A percentile compares a stretch with the other conserved stretches of the same genome.
phyloP scores from a whole-genome alignment of 805 yeast species.

The Zygotorulaspora danielsina region DNA sequence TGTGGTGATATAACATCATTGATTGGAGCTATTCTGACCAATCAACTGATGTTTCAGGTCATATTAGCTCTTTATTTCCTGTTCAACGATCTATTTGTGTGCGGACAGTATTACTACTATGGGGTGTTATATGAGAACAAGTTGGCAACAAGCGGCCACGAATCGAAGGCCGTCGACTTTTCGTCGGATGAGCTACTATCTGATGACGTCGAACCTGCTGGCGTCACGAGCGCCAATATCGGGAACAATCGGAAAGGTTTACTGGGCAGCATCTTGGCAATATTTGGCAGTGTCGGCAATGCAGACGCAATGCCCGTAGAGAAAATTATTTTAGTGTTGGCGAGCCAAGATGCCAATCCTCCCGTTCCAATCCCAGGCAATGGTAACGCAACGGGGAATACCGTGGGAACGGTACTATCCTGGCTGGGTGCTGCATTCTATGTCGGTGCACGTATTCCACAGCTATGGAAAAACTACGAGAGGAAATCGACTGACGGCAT shows the following conservation, averaged over 20 bases:
- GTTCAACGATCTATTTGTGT: slow-evolving; percentile 61
- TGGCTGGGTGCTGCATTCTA: slow-evolving; percentile 79
- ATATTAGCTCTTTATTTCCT: slow-evolving; percentile 70
- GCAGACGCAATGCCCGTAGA: slow-evolving; percentile 14
- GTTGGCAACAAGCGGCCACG: slow-evolving; percentile 36
- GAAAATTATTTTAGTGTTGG: slow-evolving; percentile 2
- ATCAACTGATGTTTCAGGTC: slow-evolving; percentile 78
- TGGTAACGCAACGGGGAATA: slow-evolving; percentile 14
- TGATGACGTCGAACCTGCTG: slow-evolving; percentile 4
- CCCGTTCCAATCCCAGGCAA: slow-evolving; percentile 17
- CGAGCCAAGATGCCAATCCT: neutral
- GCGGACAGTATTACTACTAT: slow-evolving; percentile 71
- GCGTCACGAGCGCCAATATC: neutral
- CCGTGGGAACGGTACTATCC: slow-evolving; percentile 51
- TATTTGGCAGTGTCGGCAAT: slow-evolving; percentile 10
- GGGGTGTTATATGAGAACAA: slow-evolving; percentile 34
- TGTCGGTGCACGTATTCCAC: slow-evolving; percentile 78
- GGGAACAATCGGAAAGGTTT: slow-evolving; percentile 1
- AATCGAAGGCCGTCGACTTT: slow-evolving; percentile 24
- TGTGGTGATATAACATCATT: slow-evolving; percentile 48
- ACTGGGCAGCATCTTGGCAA: slow-evolving; percentile 9
- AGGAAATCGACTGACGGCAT: slow-evolving; percentile 85
- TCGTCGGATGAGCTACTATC: neutral
- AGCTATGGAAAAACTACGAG: slow-evolving; percentile 65
- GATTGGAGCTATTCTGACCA: slow-evolving; percentile 69